phyloP scores from a whole-genome alignment of 768 basidiomycete species.

The Boletus eberwhitei region DNA sequence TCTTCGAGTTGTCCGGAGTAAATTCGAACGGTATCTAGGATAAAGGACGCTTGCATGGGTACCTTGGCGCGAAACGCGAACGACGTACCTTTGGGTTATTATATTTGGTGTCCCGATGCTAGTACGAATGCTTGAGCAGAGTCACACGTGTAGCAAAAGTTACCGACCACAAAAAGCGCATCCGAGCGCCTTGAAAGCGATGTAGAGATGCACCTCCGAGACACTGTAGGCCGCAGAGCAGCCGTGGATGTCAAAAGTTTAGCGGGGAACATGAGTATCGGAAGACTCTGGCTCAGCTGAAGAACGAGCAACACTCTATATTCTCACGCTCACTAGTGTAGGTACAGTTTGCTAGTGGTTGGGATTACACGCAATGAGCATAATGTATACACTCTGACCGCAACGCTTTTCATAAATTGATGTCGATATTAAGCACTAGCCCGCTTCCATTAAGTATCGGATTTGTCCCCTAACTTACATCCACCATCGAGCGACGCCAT shows the following conservation, averaged over 20 bases:
- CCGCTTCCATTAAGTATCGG: too few species aligned
- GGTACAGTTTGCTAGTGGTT: too few species aligned
- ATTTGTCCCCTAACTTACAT: constrained; percentile 25
- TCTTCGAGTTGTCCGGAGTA: constrained; percentile 74
- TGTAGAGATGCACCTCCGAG: constrained; percentile 34
- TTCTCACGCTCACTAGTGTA: constrained; percentile 11
- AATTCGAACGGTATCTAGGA: constrained; percentile 88
- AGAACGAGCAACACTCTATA: not conserved
- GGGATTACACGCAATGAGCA: not conserved
- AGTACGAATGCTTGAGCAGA: constrained; percentile 15
- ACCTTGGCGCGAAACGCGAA: not conserved
- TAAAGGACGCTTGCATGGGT: not conserved
- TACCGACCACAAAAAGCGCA: constrained; percentile 81
- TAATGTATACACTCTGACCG: not conserved
- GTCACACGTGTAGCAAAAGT: constrained; percentile 4
- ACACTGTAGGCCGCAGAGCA: constrained; percentile 16
- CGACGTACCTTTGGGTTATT: constrained; percentile 82
- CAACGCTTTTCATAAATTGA: not conserved
- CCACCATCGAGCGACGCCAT: constrained; percentile 67
- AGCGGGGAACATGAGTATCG: constrained; percentile 21
- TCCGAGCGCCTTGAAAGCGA: constrained; percentile 60
- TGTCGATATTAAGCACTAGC: not conserved
- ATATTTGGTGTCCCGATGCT: constrained; percentile 95
- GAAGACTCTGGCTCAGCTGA: not conserved
- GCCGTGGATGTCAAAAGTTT: constrained; percentile 10